Percentiles rank a stretch among this genome's conserved stretches.
phyloP scores from a whole-genome alignment of 192 early-diverging fungal genomes.

The Cetraspora pellucida region DNA sequence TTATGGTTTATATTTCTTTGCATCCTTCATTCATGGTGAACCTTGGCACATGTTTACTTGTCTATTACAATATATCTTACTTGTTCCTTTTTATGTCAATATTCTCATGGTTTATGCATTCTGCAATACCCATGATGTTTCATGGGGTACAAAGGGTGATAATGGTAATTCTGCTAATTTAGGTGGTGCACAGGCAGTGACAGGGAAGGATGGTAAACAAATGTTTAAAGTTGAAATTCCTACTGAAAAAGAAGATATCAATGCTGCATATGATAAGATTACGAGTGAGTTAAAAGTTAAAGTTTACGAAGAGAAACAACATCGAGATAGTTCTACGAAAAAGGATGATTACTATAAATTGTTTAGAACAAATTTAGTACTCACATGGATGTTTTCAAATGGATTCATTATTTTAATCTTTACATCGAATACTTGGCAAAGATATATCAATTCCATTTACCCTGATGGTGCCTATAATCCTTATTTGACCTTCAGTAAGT shows the following conservation, averaged over 20 bases:
- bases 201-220: conserved; percentile 70
- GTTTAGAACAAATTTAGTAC: conserved; percentile 82
- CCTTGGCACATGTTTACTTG: conserved; percentile 91
- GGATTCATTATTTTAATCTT: conserved; percentile 70
- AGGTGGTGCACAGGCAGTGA: conserved; percentile 68
- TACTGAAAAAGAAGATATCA: conserved; percentile 74
- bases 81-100: conserved; percentile 87
- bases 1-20: conserved; percentile 80
- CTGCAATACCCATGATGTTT: conserved; percentile 94
- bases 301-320: conserved; percentile 54
- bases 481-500: conserved; percentile 22
- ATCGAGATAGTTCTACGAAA: conserved; percentile 78
- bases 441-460: conserved; percentile 23
- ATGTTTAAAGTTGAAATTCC: conserved; percentile 76
- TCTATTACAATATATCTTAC: conserved; percentile 86
- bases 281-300: conserved; percentile 59
- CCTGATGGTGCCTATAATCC: conserved; percentile 23
- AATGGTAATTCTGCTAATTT: conserved; percentile 63
- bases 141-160: conserved; percentile 94
- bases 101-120: conserved; percentile 93
- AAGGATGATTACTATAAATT: conserved; percentile 88
- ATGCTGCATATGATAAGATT: conserved; percentile 82
- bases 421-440: conserved; percentile 49
- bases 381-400: conserved; percentile 89
- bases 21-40: conserved; percentile 81